Base-by-base conservation (phyloP, 2,329 filamentous ascomycete species). In the Gyromitra esculenta region DNA sequence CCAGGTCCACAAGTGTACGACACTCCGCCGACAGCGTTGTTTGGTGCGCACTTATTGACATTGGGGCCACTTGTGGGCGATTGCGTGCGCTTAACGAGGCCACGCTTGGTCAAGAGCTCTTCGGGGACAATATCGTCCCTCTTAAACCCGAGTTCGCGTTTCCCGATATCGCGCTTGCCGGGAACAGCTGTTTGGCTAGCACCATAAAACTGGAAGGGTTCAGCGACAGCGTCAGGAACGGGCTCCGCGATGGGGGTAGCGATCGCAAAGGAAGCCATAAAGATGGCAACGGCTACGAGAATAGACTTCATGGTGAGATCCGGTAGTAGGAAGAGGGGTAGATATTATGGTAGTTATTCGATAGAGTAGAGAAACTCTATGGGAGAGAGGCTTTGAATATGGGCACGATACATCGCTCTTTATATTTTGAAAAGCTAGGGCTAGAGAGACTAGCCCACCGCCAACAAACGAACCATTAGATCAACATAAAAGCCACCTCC, bases 141-240 rank as follows among this genome's bases (percentile, higher is more conserved):
- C 43, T 35, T 56, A 5, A 71, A 13, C 35, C 5, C 59, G 21
- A 65, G 45, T n/a, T 52, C 52, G 6, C 73, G 73, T 35, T 64
- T 75, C 48, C 35, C 45, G 35, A 54, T 54, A 9, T 50, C 60
- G 8, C 68, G 73, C 57, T 75, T 75, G 11, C 25, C 6, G 1
- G 73, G 73, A 5, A 2, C 0, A n/a, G 69, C 74, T 9, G 69
- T 76, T 54, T 57, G 50, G 37, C 74, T 76, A 15, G 74, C 62
- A 2, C 57, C 63, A 59, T 73, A 76, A 18, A 76, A 76, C 13
- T 69, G 43, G 41, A 73, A 63, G 15, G 72, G 18, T 0, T 74
- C 65, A 8, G 70, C 74, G 13, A 74, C 74, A 8, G 74, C 69
- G 39, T 76, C 39, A 25, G 74, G 74, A 9, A 11, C 54, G 13